Base-by-base conservation (phyloP, 2,329 filamentous ascomycete genomes). In the Calonectria pseudoreteaudii region DNA sequence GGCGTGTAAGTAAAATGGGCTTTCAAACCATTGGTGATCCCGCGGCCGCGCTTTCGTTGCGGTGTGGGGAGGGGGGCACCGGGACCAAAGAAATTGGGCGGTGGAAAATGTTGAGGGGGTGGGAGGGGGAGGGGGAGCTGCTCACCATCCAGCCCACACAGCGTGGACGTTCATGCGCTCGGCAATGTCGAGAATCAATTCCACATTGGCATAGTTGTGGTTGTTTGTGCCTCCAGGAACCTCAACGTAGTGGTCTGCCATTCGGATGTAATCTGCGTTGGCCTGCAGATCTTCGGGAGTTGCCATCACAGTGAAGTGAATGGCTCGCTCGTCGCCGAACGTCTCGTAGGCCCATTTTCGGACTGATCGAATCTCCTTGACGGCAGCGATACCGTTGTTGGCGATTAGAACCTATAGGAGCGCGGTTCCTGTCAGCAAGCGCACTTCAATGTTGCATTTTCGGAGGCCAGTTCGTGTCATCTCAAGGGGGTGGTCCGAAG, bases 281-380 rank as follows among this genome's bases (percentile, higher is more conserved):
- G 97, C 97, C 85, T 94, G 92, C 84, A 99, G 87, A 93, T 99
- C 97, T 88, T 99, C 97, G 65, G 97, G 97, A 49, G 97, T 99
- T 80, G 97, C 97, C 97, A 99, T 99, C 84, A 99, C 97, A 76
- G 97, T 99, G 88, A 99, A 99, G 85, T 98, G 96, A 84, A 99
- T 98, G 81, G 96, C 97, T 83, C 94, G 92, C 90, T 99, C 97
- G 87, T 99, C 96, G 88, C 97, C 96, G 84, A 99, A 99, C 10
- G 95, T 98, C 88, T 99, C 97, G 92, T 99, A 99, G 75, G 97
- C 97, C 97, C 97, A 99, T 96, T 98, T 99, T 86, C 97, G 94
- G 83, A 99, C 96, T 74, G 96, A 98, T 86, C 97, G 93, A 85
- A 99, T 99, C 87, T 99, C 97, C 88, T 99, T 99, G 86, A 99